A percentile compares a stretch with the other conserved stretches of the same genome.
phyloP scores from a whole-genome alignment of 1,139 yeast genomes.

The Blastobotrys aristatus region DNA sequence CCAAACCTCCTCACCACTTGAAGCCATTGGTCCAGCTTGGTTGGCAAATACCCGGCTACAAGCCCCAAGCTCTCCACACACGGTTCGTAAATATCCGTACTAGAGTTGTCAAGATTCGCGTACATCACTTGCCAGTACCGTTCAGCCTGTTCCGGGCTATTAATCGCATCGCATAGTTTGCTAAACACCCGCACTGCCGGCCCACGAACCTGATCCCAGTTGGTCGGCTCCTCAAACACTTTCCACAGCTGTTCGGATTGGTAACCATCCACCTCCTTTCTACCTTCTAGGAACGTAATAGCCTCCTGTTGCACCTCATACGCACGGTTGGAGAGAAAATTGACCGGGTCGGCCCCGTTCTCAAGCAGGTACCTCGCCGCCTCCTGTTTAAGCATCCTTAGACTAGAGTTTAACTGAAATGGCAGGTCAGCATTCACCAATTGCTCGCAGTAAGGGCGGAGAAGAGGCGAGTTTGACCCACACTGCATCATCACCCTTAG shows the following conservation, averaged over 20 bases:
- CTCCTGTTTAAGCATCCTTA: conserved; percentile 34
- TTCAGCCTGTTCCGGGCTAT: neutral
- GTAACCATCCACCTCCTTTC: neutral
- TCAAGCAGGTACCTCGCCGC: conserved; percentile 20
- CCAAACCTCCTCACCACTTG: conserved; percentile 32
- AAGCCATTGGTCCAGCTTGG: conserved; percentile 31
- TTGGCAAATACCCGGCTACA: conserved; percentile 22
- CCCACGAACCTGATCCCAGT: conserved; percentile 44
- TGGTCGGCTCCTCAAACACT: conserved; percentile 24
- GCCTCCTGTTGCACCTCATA: conserved; percentile 50
- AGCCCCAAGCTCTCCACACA: conserved; percentile 50
- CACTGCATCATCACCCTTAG: conserved; percentile 29
- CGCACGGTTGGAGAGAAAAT: conserved; percentile 31
- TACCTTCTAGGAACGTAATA: conserved; percentile 29
- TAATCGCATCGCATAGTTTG: conserved; percentile 21
- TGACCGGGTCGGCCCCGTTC: neutral
- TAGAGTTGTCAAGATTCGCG: conserved; percentile 25
- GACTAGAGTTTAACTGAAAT: conserved; percentile 13
- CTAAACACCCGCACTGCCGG: conserved; percentile 40
- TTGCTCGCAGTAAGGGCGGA: neutral
- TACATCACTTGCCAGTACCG: conserved; percentile 27
- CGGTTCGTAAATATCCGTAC: conserved; percentile 46
- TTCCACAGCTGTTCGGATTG: conserved; percentile 24
- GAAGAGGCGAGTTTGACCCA: conserved; percentile 1
- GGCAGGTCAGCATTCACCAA: neutral